A percentile compares a stretch with the other conserved stretches of the same genome.
These are phyloP conservation scores for Melanogaster broomeanus DNA, from an alignment of 768 basidiomycete species.

Conservation along the genomic window DNA sequence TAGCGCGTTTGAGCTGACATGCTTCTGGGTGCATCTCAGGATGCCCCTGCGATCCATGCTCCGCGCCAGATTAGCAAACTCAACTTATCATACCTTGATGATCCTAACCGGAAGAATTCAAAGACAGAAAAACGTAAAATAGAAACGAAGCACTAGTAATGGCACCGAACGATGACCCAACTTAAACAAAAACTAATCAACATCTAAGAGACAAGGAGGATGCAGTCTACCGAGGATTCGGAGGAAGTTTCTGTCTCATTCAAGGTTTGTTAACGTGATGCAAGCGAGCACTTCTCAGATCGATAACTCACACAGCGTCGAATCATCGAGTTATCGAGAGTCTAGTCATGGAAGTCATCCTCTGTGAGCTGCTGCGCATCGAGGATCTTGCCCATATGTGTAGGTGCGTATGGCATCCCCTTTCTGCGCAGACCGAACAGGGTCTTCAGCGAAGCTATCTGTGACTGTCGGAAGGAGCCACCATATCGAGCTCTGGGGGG, in stretches of 20 bases:
- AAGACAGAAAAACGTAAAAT: too few species aligned
- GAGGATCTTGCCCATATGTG: conserved; percentile 44
- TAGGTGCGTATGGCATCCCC: conserved; percentile 36
- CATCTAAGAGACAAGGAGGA: too few species aligned
- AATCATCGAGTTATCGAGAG: background rate
- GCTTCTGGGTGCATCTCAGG: too few species aligned
- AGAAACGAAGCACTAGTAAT: too few species aligned
- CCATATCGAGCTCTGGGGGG: background rate
- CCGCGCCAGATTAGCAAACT: too few species aligned
- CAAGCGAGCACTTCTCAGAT: background rate
- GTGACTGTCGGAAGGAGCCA: conserved; percentile 7
- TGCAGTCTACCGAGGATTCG: too few species aligned
- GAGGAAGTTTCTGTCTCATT: background rate
- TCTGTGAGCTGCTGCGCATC: conserved; percentile 24
- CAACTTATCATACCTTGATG: too few species aligned
- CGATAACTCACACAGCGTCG: background rate
- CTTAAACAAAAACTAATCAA: too few species aligned
- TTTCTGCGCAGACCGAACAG: conserved; percentile 41
- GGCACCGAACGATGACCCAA: too few species aligned
- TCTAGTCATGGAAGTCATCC: conserved; percentile 25
- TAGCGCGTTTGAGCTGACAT: fast-evolving
- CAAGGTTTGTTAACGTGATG: background rate
- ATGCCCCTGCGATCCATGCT: too few species aligned
- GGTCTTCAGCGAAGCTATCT: conserved; percentile 28
- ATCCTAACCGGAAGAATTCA: too few species aligned